Conservation (phyloP, 2,329 filamentous ascomycete genomes). For the Beauveria sp. region DNA sequence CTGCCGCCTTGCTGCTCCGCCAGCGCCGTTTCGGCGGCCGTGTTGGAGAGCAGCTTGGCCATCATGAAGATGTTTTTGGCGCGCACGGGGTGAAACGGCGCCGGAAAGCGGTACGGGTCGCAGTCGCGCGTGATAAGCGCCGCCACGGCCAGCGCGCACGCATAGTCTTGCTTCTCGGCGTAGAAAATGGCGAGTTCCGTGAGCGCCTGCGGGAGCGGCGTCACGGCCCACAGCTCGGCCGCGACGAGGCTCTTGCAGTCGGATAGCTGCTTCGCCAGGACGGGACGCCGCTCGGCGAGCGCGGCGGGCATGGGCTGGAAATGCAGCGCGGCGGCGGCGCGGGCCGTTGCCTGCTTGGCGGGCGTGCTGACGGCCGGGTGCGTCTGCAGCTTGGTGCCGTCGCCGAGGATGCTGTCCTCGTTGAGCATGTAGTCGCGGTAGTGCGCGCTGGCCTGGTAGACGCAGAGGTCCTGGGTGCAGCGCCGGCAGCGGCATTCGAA, state of each 20-base stretch:
- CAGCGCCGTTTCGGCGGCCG: constrained; percentile 31
- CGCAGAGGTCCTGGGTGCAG: constrained; percentile 42
- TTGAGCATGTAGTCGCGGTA: constrained; percentile 37
- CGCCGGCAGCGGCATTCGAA: constrained; percentile 45
- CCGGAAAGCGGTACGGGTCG: constrained; percentile 42
- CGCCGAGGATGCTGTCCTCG: constrained; percentile 27
- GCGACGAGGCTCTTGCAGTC: constrained; percentile 18
- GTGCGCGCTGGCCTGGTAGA: constrained; percentile 42
- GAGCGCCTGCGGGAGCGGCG: constrained; percentile 39
- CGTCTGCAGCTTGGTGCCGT: constrained; percentile 23
- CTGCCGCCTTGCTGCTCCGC: constrained; percentile 19
- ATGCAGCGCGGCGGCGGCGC: constrained; percentile 22
- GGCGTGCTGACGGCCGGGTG: constrained; percentile 20
- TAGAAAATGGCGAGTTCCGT: constrained; percentile 39
- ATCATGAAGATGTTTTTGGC: constrained; percentile 44
- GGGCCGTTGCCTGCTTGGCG: constrained; percentile 15
- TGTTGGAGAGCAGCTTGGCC: constrained; percentile 44
- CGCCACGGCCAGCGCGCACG: constrained; percentile 36
- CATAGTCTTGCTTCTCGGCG: constrained; percentile 31
- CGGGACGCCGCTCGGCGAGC: constrained; percentile 19
- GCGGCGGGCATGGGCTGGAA: constrained; percentile 17
- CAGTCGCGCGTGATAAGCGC: constrained; percentile 40
- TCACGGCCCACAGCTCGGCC: constrained; percentile 37
- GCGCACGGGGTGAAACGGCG: constrained; percentile 42
- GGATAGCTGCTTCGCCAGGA: constrained; percentile 18